Evolutionary conservation across 495 filamentous ascomycete genomes (phyloP).

Genomic region (Penicillium fimorum): DNA sequence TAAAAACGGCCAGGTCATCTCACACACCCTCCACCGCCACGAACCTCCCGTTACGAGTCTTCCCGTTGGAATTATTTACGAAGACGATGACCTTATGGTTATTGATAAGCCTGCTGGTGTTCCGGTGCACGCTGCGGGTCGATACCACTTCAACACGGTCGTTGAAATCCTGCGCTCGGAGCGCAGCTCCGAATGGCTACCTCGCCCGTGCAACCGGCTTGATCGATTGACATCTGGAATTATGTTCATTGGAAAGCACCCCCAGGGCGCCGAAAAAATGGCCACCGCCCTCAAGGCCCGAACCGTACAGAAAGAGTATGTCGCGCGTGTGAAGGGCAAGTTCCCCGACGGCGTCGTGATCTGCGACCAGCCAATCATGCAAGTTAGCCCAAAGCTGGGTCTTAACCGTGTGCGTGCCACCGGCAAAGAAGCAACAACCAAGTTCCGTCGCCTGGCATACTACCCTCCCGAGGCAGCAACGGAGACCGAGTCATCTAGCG

Average conservation of each 20-base stretch:
- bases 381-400: conserved; percentile 91
- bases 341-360: conserved; percentile 81
- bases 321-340: conserved; percentile 84
- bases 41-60: conserved; percentile 87
- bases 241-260: conserved; percentile 92
- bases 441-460: conserved; percentile 87
- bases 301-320: conserved; percentile 88
- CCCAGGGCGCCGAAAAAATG: conserved; percentile 75
- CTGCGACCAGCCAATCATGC: conserved; percentile 90
- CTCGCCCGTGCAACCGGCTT: conserved; percentile 88
- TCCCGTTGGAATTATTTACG: conserved; percentile 78
- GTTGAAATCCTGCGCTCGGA: conserved; percentile 89
- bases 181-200: conserved; percentile 64
- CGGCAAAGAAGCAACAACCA: conserved; percentile 83
- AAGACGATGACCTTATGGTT: conserved; percentile 87
- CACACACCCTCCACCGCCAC: conserved; percentile 92
- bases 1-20: conserved; percentile 81
- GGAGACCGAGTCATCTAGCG: conserved; percentile 23
- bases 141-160: conserved; percentile 92
- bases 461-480: conserved; percentile 57
- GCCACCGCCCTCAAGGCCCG: conserved; percentile 67
- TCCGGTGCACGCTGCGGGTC: conserved; percentile 90
- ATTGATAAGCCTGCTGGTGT: conserved; percentile 96
- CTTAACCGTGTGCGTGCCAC: conserved; percentile 90
- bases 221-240: conserved; percentile 91